Percentiles rank a stretch among this genome's conserved stretches.
phyloP scores from a whole-genome alignment of 495 filamentous ascomycete species.

The Tuber brumale region DNA sequence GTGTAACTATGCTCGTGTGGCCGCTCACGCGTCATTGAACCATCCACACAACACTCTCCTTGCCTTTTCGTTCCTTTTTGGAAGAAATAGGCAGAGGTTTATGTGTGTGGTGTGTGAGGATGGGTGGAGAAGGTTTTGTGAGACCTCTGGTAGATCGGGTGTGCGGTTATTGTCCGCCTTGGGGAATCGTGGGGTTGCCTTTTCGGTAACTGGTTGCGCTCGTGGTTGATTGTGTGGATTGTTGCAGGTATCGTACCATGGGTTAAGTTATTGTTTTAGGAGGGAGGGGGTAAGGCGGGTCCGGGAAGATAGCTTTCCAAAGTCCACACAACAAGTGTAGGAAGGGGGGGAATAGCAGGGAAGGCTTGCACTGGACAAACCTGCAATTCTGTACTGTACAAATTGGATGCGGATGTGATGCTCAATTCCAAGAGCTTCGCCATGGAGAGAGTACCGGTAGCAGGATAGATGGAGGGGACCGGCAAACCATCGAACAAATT shows the following conservation, averaged over 20 bases:
- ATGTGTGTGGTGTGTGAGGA: background rate
- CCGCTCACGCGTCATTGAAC: background rate
- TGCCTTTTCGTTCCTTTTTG: no score
- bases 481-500: background rate
- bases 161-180: background rate
- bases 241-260: background rate
- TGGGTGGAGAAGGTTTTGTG: background rate
- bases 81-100: background rate
- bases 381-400: background rate
- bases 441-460: background rate
- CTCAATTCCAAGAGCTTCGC: background rate
- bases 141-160: background rate
- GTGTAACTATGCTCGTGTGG: background rate
- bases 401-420: background rate
- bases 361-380: background rate
- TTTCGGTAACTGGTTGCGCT: background rate
- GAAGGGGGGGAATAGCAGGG: background rate
- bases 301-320: background rate
- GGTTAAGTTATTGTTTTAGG: background rate
- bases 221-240: background rate
- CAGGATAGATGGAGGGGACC: background rate
- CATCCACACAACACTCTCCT: background rate
- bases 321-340: background rate
- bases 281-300: background rate
- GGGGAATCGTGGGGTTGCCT: background rate